phyloP scores from a whole-genome alignment of 2,329 filamentous ascomycete genomes.

The Diaporthe ampelina region DNA sequence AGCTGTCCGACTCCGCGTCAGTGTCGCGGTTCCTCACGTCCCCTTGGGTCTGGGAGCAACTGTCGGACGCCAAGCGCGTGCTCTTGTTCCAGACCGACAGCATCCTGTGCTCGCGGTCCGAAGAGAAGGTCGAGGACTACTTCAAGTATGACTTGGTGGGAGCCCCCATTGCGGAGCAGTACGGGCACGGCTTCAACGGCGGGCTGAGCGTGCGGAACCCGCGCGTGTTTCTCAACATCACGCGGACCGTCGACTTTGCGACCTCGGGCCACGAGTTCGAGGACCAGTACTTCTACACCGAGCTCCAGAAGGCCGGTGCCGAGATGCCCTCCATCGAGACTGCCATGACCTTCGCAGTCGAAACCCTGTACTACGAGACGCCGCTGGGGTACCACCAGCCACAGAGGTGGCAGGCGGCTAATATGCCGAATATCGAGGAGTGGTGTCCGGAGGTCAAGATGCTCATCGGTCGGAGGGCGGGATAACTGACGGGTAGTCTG shows the following conservation, averaged over 20 bases:
- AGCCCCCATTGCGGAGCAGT: conserved; percentile 47
- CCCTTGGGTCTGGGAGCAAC: conserved; percentile 51
- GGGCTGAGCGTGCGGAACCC: conserved; percentile 51
- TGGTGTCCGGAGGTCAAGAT: conserved; percentile 43
- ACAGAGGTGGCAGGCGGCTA: conserved; percentile 41
- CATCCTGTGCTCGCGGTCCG: conserved; percentile 49
- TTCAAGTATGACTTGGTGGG: conserved; percentile 51
- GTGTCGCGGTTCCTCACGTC: conserved; percentile 52
- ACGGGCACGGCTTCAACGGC: conserved; percentile 49
- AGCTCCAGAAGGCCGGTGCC: conserved; percentile 46
- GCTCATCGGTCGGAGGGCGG: conserved; percentile 40
- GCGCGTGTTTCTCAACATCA: conserved; percentile 45
- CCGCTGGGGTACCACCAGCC: conserved; percentile 49
- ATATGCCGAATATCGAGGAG: conserved; percentile 37
- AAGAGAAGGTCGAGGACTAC: conserved; percentile 49
- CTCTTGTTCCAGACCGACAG: conserved; percentile 53
- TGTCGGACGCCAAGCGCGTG: conserved; percentile 47
- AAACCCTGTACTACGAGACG: conserved; percentile 49
- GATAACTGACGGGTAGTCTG: neutral
- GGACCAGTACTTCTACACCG: conserved; percentile 51
- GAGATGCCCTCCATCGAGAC: conserved; percentile 47
- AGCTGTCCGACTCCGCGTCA: conserved; percentile 48
- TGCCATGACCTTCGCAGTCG: conserved; percentile 49
- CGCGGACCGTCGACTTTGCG: conserved; percentile 42
- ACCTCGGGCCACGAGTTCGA: conserved; percentile 46